Conservation (phyloP, 345 rosid species). For the Luvunga scandens region DNA sequence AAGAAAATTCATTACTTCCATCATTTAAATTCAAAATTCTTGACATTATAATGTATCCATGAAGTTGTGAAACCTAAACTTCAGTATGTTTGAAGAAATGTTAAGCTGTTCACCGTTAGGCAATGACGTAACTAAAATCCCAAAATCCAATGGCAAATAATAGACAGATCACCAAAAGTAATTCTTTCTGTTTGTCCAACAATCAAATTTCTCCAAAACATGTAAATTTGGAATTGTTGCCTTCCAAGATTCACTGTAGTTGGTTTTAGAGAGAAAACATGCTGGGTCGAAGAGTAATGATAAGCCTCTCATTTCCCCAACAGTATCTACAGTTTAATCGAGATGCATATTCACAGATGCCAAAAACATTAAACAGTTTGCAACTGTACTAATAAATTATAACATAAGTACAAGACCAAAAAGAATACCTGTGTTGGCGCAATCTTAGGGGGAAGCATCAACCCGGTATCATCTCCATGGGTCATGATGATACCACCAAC, state of each 20-base stretch:
- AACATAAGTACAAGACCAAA: not conserved
- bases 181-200: not conserved
- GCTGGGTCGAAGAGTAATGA: not conserved
- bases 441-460: constrained; percentile 86
- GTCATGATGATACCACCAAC: constrained; percentile 97
- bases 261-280: not conserved
- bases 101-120: not conserved
- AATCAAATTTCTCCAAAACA: not conserved
- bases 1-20: not conserved
- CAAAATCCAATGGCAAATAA: not conserved
- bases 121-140: not conserved
- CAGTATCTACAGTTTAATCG: not conserved
- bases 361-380: not conserved
- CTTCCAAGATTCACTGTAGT: not conserved
- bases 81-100: not conserved
- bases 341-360: constrained; percentile 1
- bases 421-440: constrained; percentile 80
- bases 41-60: not conserved
- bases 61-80: not conserved
- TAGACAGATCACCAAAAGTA: not conserved
- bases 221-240: not conserved
- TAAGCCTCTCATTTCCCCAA: not conserved
- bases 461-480: constrained; percentile 93
- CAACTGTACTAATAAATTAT: not conserved
- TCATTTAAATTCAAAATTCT: not conserved